Conservation (phyloP, 2,329 filamentous ascomycete species). For the Aspergillus viridinutans region DNA sequence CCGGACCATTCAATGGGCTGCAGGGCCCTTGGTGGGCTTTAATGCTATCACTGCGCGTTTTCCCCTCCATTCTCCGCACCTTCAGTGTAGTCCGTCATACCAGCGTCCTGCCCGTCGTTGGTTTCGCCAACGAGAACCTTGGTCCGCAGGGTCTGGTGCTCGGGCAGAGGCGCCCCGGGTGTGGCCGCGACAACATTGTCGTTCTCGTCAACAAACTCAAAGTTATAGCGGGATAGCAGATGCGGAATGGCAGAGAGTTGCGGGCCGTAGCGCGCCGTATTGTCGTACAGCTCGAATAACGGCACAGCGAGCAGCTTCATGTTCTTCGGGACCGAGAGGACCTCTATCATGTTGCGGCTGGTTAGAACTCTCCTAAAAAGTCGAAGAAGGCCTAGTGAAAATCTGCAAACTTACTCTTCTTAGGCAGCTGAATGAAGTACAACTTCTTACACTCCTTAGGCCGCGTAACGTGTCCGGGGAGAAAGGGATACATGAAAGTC, state of each 20-base stretch:
- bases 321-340: slow-evolving; percentile 95
- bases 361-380: background rate
- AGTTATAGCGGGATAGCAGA: slow-evolving; percentile 90
- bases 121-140: slow-evolving; percentile 59
- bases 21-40: background rate
- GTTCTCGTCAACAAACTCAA: slow-evolving; percentile 93
- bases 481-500: slow-evolving; percentile 99
- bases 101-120: slow-evolving; percentile 28
- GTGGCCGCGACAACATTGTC: slow-evolving; percentile 82
- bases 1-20: background rate
- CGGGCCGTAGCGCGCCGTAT: slow-evolving; percentile 88
- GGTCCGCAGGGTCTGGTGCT: slow-evolving; percentile 56
- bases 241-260: slow-evolving; percentile 96
- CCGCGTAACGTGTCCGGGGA: slow-evolving; percentile 89
- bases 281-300: slow-evolving; percentile 96
- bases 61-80: slow-evolving; percentile 21
- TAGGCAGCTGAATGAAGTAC: slow-evolving; percentile 91
- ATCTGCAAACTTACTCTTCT: slow-evolving; percentile 66
- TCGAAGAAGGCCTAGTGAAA: background rate
- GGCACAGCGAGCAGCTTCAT: slow-evolving; percentile 98
- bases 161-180: slow-evolving; percentile 63
- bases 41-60: slow-evolving; percentile 11
- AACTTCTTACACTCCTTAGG: slow-evolving; percentile 99
- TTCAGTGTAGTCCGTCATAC: slow-evolving; percentile 31
- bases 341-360: slow-evolving; percentile 54